Base-by-base conservation (phyloP, 441 rosid species). In the Dalechampia spathulata region DNA sequence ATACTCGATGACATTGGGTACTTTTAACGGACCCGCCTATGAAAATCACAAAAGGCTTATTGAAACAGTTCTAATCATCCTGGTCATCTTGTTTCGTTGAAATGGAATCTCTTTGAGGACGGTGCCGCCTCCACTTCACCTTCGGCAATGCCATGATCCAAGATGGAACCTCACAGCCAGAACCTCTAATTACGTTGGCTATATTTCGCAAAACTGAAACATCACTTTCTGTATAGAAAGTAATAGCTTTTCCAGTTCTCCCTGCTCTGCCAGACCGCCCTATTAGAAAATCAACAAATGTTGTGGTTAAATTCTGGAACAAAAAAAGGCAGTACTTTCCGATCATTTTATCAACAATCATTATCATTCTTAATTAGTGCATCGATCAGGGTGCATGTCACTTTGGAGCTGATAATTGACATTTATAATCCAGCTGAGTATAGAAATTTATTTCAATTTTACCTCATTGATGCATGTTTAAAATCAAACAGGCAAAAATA, bases 251-350 rank as follows among this genome's bases (percentile, higher is more conserved):
- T 63, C 99, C 97, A 1, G 62, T 71, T 70, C 97, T 80, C 62
- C 99, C 97, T 20, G 99, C 96, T 73, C 99, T 78, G 45, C 99
- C 97, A 0, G 96, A 80, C 55, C 97, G 86, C 28, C 96, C 97
- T 92, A 46, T 70, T 58, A 15, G 4, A 4, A 28, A 14, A 60
- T 54, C 44, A 22, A 61, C 46, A 43, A 48, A 19, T 38, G 58
- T 66, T 61, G 54, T 44, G 22, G 27, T 46, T 21, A 49, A 34
- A 8, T 27, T 44, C 27, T 0, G 1, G 26, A 15, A 20, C 4
- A 4, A 15, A 15, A 30, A 20, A 9, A 6, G 13, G 49, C 20
- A 10, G 17, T 28, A 5, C 52, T 46, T 6, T 15, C 11, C 26
- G 42, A 20, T 13, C 30, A 37, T 25, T 42, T 23, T 21, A 58